Conservation (phyloP, 257 asterid genomes). For the Verbascum thapsus region DNA sequence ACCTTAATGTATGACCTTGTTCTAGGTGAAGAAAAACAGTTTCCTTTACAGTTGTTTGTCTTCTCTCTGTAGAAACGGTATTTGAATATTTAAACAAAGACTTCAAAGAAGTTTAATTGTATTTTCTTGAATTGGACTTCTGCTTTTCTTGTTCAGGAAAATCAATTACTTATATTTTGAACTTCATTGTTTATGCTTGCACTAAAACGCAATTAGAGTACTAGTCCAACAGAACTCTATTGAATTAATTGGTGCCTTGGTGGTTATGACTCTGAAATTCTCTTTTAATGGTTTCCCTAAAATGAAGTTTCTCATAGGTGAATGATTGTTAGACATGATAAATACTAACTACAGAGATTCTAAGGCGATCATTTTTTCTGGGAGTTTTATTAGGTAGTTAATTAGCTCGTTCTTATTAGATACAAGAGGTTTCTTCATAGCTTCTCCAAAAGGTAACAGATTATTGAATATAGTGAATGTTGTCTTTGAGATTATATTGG, state of each 20-base stretch:
- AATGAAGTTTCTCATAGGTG: not conserved
- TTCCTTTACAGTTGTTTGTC: not conserved
- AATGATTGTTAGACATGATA: not conserved
- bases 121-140: not conserved
- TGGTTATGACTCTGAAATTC: not conserved
- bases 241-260: not conserved
- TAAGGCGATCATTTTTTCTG: not conserved
- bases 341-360: not conserved
- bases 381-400: not conserved
- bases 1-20: not conserved
- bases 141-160: conserved; percentile 7
- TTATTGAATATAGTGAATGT: no score
- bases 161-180: not conserved
- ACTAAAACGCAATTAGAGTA: not conserved
- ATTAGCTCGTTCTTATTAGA: not conserved
- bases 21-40: conserved; percentile 3
- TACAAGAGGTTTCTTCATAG: no score
- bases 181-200: not conserved
- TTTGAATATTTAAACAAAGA: not conserved
- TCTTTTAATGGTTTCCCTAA: not conserved
- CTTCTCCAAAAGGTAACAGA: no score
- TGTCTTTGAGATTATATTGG: no score
- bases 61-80: conserved; percentile 1
- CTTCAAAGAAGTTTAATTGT: not conserved
- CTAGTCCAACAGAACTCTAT: conserved; percentile 7